Conservation (phyloP, 768 basidiomycete genomes). For the Scleroderma citrinum region DNA sequence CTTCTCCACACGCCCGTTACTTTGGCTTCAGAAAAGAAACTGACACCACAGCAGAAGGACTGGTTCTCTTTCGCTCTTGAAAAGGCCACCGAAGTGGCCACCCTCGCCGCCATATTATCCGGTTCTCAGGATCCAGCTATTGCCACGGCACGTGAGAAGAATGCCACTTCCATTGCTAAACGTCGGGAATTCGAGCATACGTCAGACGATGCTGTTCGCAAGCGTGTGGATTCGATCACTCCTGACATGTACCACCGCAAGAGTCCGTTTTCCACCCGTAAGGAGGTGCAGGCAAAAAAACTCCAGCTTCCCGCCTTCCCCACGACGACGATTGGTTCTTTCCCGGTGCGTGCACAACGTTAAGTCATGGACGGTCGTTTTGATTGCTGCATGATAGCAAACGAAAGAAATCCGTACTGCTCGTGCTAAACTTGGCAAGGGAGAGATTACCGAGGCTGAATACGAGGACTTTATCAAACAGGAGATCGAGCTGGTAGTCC, state of each 20-base stretch:
- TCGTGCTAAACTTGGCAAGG: slow-evolving; percentile 92
- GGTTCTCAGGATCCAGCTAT: slow-evolving; percentile 75
- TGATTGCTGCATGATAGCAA: slow-evolving; percentile 49
- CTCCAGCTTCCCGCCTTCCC: slow-evolving; percentile 95
- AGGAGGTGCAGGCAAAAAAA: slow-evolving; percentile 82
- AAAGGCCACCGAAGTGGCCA: slow-evolving; percentile 88
- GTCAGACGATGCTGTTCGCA: slow-evolving; percentile 92
- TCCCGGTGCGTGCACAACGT: slow-evolving; percentile 58
- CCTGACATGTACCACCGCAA: slow-evolving; percentile 81
- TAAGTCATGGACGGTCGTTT: slow-evolving; percentile 1
- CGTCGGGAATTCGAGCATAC: slow-evolving; percentile 91
- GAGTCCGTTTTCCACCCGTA: slow-evolving; percentile 82
- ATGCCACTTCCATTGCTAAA: slow-evolving; percentile 85
- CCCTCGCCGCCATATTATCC: slow-evolving; percentile 78
- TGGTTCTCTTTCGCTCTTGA: slow-evolving; percentile 99
- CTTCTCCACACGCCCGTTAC: slow-evolving; percentile 98
- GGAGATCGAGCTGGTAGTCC: slow-evolving; percentile 89
- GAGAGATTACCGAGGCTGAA: slow-evolving; percentile 75
- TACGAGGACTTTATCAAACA: slow-evolving; percentile 99
- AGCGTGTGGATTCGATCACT: slow-evolving; percentile 90
- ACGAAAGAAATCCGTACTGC: slow-evolving; percentile 98
- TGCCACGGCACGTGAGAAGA: slow-evolving; percentile 74
- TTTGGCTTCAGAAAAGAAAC: slow-evolving; percentile 85
- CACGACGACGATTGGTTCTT: slow-evolving; percentile 97
- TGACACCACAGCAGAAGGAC: slow-evolving; percentile 84